phyloP scores from a whole-genome alignment of 192 early-diverging fungal species.

The Radiomyces spectabilis region DNA sequence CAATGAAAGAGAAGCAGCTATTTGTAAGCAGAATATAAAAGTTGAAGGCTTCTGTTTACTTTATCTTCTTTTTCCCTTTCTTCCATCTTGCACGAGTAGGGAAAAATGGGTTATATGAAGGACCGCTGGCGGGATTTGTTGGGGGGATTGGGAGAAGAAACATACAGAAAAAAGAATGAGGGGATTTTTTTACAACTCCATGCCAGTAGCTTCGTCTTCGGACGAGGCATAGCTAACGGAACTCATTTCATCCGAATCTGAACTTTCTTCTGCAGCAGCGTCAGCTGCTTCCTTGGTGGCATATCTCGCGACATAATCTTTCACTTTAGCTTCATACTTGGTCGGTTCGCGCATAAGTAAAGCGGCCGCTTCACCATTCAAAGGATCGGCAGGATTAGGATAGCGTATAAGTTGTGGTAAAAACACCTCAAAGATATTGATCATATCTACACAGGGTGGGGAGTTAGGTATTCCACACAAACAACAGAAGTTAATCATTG shows the following conservation, averaged over 20 bases:
- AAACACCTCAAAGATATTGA: constrained; percentile 99
- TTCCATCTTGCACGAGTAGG: no score
- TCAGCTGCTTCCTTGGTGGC: constrained; percentile 85
- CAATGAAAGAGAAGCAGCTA: no score
- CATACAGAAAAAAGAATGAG: no score
- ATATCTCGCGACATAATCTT: constrained; percentile 77
- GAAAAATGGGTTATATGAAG: no score
- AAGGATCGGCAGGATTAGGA: constrained; percentile 98
- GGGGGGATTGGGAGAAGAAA: no score
- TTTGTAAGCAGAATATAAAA: no score
- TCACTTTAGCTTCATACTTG: constrained; percentile 89
- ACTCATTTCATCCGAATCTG: constrained; percentile 73
- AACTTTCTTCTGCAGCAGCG: constrained; percentile 57
- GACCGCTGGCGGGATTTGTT: no score
- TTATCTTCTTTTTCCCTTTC: no score
- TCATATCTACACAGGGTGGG: constrained; percentile 81
- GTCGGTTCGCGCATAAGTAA: constrained; percentile 90
- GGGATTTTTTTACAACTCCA: constrained; percentile 58
- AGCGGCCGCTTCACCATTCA: constrained; percentile 98
- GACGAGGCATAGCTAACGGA: constrained; percentile 74
- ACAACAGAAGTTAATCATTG: not conserved
- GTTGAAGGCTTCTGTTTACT: no score
- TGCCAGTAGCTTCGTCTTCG: constrained; percentile 71
- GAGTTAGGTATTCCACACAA: no score
- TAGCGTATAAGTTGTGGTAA: constrained; percentile 96